phyloP scores from a whole-genome alignment of 2,329 filamentous ascomycete species.

The Gnomoniopsis smithogilvyi region DNA sequence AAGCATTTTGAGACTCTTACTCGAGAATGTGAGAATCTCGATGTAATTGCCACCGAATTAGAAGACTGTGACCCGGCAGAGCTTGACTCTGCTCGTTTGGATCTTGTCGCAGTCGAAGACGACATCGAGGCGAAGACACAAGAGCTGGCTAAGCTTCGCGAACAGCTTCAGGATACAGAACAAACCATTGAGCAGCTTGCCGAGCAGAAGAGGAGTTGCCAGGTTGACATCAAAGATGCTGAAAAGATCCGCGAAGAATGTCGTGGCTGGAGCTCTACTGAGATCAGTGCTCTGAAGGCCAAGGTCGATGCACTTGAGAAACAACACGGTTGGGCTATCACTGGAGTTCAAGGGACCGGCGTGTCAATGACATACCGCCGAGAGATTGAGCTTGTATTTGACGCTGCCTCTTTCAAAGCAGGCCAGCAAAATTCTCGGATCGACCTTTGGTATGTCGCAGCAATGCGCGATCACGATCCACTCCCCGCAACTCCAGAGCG shows the following conservation, averaged over 20 bases:
- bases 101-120: conserved; percentile 60
- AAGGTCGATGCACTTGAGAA: conserved; percentile 65
- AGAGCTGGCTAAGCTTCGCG: conserved; percentile 63
- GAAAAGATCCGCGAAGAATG: conserved; percentile 84
- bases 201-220: conserved; percentile 65
- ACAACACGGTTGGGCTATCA: conserved; percentile 69
- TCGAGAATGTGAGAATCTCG: conserved; percentile 63
- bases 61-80: conserved; percentile 79
- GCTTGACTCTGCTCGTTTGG: conserved; percentile 68
- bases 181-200: conserved; percentile 58
- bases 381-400: conserved; percentile 71
- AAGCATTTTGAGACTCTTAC: conserved; percentile 60
- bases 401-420: conserved; percentile 58
- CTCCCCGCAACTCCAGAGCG: conserved; percentile 60
- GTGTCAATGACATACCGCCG: conserved; percentile 73
- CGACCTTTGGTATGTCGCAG: conserved; percentile 68
- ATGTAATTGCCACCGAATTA: conserved; percentile 69
- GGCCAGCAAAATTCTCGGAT: conserved; percentile 51
- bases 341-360: conserved; percentile 56
- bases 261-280: conserved; percentile 80
- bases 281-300: conserved; percentile 75
- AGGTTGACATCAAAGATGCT: conserved; percentile 75
- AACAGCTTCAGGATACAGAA: conserved; percentile 66
- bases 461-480: conserved; percentile 50
- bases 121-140: conserved; percentile 68